A percentile compares a stretch with the other conserved stretches of the same genome.
phyloP scores from a whole-genome alignment of 2,329 filamentous ascomycete genomes.

The Cryphonectria naterciae region DNA sequence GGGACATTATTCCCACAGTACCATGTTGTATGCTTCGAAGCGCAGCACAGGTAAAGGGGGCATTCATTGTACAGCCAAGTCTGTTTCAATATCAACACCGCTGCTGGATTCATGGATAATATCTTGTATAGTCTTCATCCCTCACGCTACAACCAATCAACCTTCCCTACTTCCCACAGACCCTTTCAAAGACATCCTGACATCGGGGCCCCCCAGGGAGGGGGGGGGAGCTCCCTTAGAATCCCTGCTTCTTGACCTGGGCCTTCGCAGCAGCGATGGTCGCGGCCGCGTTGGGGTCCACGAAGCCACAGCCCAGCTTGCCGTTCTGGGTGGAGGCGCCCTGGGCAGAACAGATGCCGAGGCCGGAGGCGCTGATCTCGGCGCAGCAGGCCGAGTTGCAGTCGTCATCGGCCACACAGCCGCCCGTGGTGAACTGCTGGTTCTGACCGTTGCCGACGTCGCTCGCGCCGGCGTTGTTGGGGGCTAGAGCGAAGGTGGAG shows the following conservation, averaged over 20 bases:
- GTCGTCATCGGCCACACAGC: slow-evolving; percentile 39
- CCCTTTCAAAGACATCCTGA: neutral
- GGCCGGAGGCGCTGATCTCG: slow-evolving; percentile 34
- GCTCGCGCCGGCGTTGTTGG: slow-evolving; percentile 39
- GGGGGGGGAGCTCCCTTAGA: slow-evolving; percentile 30
- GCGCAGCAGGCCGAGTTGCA: slow-evolving; percentile 38
- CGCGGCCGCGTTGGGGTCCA: slow-evolving; percentile 37
- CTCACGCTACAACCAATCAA: neutral
- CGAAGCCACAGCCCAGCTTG: slow-evolving; percentile 41
- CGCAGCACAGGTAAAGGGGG: neutral
- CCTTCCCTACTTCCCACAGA: neutral
- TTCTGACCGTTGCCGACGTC: slow-evolving; percentile 37
- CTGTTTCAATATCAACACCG: neutral
- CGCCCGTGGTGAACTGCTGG: slow-evolving; percentile 41
- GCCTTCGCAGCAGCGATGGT: slow-evolving; percentile 40
- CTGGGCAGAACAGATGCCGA: slow-evolving; percentile 39
- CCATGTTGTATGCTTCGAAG: neutral
- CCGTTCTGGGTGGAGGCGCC: slow-evolving; percentile 40
- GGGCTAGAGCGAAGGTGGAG: slow-evolving; percentile 35
- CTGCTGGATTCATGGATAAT: neutral
- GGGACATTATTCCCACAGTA: neutral
- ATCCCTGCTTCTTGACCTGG: slow-evolving; percentile 39
- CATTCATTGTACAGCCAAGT: neutral
- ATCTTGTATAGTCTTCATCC: neutral
- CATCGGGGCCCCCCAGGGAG: too few species aligned